These are phyloP conservation scores for Fraxinus cuspidata DNA, from an alignment of 257 asterid genomes.

Conservation along the genomic window DNA sequence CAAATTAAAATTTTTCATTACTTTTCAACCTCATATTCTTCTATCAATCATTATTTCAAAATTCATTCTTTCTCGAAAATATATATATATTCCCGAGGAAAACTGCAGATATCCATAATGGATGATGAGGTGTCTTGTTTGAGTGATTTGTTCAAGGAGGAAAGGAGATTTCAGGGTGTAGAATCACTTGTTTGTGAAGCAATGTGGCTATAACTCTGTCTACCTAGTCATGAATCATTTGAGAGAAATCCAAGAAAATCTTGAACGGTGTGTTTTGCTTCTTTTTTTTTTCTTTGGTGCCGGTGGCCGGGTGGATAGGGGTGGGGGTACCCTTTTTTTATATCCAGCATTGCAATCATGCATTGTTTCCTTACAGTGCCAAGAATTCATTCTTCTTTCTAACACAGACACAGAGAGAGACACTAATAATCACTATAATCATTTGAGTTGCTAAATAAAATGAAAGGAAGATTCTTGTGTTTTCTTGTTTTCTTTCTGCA, in stretches of 20 bases:
- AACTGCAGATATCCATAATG: slow-evolving; percentile 8
- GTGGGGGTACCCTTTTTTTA: slow-evolving; percentile 23
- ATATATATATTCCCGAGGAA: not conserved
- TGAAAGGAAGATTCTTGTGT: slow-evolving; percentile 38
- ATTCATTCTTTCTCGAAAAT: no score
- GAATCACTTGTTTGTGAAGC: slow-evolving; percentile 63
- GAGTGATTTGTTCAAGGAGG: slow-evolving; percentile 34
- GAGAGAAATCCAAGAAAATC: slow-evolving; percentile 15
- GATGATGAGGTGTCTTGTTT: slow-evolving; percentile 14
- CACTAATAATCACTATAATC: slow-evolving; percentile 27
- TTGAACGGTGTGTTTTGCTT: not conserved
- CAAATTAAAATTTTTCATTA: no score
- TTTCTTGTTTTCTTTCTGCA: slow-evolving; percentile 35
- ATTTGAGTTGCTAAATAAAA: slow-evolving; percentile 30
- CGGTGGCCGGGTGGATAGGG: not conserved
- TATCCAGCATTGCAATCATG: slow-evolving; percentile 28
- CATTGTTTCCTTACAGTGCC: slow-evolving; percentile 17
- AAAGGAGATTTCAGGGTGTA: slow-evolving; percentile 14
- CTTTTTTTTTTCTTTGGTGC: not conserved
- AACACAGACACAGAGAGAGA: slow-evolving; percentile 7
- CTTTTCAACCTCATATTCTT: no score
- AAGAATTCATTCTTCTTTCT: slow-evolving; percentile 15
- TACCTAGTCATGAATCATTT: slow-evolving; percentile 20
- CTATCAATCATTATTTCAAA: no score
- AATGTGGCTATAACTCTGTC: slow-evolving; percentile 33